phyloP scores from a whole-genome alignment of 345 rosid species.

The Salix arbutifolia region DNA sequence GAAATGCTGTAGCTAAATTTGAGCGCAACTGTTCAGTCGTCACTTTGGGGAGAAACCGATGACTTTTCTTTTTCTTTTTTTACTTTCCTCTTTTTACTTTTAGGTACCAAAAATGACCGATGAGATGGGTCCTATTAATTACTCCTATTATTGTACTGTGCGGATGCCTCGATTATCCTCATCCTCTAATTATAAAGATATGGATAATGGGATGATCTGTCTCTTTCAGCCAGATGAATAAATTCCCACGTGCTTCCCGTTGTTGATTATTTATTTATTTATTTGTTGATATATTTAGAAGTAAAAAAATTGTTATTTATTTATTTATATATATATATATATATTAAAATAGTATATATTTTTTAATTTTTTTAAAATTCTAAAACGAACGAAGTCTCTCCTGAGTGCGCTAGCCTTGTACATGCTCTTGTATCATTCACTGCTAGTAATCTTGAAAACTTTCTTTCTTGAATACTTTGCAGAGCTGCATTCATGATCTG shows the following conservation, averaged over 20 bases:
- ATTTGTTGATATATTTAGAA: no score
- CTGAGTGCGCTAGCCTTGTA: background rate
- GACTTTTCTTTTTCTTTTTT: background rate
- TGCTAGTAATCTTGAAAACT: background rate
- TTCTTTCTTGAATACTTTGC: conserved; percentile 5
- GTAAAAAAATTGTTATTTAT: no score
- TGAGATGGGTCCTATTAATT: no score
- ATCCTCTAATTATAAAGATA: background rate
- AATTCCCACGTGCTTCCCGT: background rate
- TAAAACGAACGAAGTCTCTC: no score
- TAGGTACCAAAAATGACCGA: no score
- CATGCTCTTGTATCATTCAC: background rate
- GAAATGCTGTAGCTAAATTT: background rate
- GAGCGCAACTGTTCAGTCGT: background rate
- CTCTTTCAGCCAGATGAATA: background rate
- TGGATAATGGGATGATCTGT: background rate
- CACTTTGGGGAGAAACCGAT: background rate
- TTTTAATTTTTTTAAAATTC: no score
- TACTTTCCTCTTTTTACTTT: background rate
- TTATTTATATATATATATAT: no score
- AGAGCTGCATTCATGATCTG: conserved; percentile 43
- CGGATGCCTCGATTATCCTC: background rate
- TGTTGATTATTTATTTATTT: background rate
- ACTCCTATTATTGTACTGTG: background rate
- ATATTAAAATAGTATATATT: no score